Evolutionary conservation across 2,329 filamentous ascomycete genomes (phyloP).

Genomic region (Fusarium ambrosium): DNA sequence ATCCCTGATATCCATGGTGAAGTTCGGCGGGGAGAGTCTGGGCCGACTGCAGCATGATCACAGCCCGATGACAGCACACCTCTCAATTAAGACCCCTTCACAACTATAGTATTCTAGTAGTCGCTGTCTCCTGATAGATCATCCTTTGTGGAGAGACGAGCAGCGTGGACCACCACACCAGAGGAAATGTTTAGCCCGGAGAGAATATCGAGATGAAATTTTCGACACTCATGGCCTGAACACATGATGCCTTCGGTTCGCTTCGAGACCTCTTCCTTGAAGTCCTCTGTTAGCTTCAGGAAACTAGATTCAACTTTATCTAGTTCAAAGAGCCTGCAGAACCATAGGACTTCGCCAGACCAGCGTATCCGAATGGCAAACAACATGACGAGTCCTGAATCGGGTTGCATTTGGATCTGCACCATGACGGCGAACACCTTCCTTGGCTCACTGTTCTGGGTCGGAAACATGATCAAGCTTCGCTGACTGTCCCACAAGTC

Average conservation of each 20-base stretch:
- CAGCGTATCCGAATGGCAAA: not conserved
- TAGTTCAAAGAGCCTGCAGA: not conserved
- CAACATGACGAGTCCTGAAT: not conserved
- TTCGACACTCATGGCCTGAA: not conserved
- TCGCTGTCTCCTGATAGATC: not conserved
- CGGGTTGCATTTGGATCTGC: not conserved
- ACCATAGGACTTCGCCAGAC: not conserved
- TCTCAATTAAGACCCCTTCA: not conserved
- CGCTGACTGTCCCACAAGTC: not conserved
- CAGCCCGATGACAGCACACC: not conserved
- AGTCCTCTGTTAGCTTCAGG: not conserved
- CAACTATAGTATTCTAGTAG: not conserved
- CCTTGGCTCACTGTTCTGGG: not conserved
- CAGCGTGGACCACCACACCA: not conserved
- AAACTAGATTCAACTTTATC: too few relatives aligned
- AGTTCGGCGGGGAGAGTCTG: not conserved
- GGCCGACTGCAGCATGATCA: not conserved
- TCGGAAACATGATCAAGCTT: not conserved
- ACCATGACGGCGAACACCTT: not conserved
- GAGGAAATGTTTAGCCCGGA: not conserved
- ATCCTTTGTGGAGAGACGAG: not conserved
- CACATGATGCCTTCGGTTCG: not conserved
- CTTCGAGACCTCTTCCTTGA: not conserved
- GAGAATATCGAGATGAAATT: not conserved
- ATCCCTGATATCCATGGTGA: not conserved